A percentile compares a stretch with the other conserved stretches of the same genome.
These are phyloP conservation scores for Colletotrichum tofieldiae DNA, from an alignment of 2,329 filamentous ascomycete genomes.

Conservation along the genomic window DNA sequence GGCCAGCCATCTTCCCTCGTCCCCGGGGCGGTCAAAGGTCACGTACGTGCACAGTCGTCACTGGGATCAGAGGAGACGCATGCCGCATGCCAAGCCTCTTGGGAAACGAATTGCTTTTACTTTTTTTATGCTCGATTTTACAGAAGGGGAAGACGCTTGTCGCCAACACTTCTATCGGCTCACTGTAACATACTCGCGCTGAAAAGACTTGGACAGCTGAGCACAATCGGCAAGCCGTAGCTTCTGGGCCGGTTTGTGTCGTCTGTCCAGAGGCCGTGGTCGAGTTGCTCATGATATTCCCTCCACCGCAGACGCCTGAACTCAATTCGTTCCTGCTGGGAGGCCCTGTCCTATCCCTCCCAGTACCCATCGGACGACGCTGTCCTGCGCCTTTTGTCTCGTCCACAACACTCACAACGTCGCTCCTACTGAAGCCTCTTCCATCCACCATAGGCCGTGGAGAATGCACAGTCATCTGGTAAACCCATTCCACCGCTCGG, in stretches of 20 bases:
- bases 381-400: slow-evolving; percentile 19
- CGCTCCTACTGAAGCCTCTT: slow-evolving; percentile 20
- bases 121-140: slow-evolving; percentile 20
- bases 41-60: background rate
- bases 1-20: background rate
- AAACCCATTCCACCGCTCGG: slow-evolving; percentile 27
- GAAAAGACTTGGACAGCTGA: background rate
- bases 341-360: slow-evolving; percentile 1
- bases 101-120: slow-evolving; percentile 25
- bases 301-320: slow-evolving; percentile 27
- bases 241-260: background rate
- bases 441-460: slow-evolving; percentile 26
- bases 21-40: background rate
- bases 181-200: background rate
- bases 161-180: background rate
- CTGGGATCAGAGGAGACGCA: background rate
- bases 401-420: background rate
- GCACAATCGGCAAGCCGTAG: background rate
- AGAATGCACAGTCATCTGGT: slow-evolving; percentile 29
- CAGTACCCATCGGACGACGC: slow-evolving; percentile 10
- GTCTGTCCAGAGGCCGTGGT: slow-evolving; percentile 1
- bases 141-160: slow-evolving; percentile 3
- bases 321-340: slow-evolving; percentile 8
- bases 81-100: slow-evolving; percentile 1
- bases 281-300: slow-evolving; percentile 29